These are phyloP conservation scores for Cytospora piceae DNA, from an alignment of 2,329 filamentous ascomycete genomes.

Conservation along the genomic window DNA sequence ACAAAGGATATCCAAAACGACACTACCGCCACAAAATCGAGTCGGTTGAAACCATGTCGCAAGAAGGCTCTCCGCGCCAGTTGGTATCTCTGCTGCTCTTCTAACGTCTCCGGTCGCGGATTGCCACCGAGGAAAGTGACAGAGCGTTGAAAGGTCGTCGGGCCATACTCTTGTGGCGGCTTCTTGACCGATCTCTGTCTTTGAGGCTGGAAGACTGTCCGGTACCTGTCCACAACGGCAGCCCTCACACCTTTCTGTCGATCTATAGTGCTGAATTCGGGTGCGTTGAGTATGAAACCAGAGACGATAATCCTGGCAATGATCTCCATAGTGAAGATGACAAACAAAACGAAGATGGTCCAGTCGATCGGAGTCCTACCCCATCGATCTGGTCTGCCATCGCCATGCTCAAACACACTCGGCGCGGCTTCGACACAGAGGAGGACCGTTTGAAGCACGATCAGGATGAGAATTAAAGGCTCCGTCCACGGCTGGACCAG, in stretches of 20 bases:
- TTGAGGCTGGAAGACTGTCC: conserved; percentile 79
- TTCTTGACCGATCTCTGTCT: conserved; percentile 69
- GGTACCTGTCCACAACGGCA: conserved; percentile 76
- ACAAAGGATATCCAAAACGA: conserved; percentile 92
- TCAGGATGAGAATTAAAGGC: conserved; percentile 82
- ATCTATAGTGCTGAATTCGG: conserved; percentile 90
- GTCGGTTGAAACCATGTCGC: conserved; percentile 91
- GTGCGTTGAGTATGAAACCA: conserved; percentile 86
- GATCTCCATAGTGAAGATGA: conserved; percentile 87
- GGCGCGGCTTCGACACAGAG: conserved; percentile 80
- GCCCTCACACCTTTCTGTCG: conserved; percentile 73
- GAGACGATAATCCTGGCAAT: conserved; percentile 87
- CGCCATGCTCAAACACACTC: conserved; percentile 66
- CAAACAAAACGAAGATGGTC: conserved; percentile 80
- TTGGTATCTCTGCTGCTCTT: conserved; percentile 80
- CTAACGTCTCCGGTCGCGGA: conserved; percentile 63
- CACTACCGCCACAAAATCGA: conserved; percentile 93
- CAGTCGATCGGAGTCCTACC: conserved; percentile 73
- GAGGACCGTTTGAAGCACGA: conserved; percentile 86
- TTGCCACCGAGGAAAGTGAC: conserved; percentile 76
- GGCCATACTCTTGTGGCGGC: conserved; percentile 51
- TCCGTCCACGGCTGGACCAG: conserved; percentile 87
- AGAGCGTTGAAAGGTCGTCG: conserved; percentile 72
- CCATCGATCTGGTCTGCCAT: conserved; percentile 67
- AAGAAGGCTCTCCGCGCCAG: conserved; percentile 90